Conservation (phyloP, 2,329 filamentous ascomycete genomes). For the Metarhizium guizhouense region DNA sequence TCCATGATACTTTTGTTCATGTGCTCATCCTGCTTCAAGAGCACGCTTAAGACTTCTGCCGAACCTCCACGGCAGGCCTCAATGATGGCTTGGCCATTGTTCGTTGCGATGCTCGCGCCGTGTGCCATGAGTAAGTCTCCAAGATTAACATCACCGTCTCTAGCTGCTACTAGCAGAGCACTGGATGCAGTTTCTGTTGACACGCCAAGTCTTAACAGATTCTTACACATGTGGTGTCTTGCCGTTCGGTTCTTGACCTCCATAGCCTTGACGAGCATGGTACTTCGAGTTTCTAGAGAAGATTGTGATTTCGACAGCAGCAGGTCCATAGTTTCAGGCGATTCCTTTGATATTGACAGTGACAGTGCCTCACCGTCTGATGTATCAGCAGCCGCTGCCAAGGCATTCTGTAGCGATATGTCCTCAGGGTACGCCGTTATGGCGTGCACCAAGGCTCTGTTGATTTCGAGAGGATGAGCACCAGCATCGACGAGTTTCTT, state of each 20-base stretch:
- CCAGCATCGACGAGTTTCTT: slow-evolving; percentile 41
- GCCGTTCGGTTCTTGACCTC: slow-evolving; percentile 28
- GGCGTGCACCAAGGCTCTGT: slow-evolving; percentile 42
- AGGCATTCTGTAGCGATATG: slow-evolving; percentile 34
- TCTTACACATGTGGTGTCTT: slow-evolving; percentile 34
- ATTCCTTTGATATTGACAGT: slow-evolving; percentile 35
- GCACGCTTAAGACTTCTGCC: slow-evolving; percentile 38
- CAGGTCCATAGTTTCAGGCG: slow-evolving; percentile 35
- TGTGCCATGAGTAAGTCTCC: slow-evolving; percentile 41
- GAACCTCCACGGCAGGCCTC: slow-evolving; percentile 45
- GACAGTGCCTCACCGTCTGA: slow-evolving; percentile 40
- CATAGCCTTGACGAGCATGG: slow-evolving; percentile 34
- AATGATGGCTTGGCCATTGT: slow-evolving; percentile 43
- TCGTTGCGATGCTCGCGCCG: slow-evolving; percentile 41
- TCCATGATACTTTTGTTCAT: slow-evolving; percentile 34
- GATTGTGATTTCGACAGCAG: slow-evolving; percentile 31
- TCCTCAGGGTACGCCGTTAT: slow-evolving; percentile 40
- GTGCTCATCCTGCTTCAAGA: slow-evolving; percentile 33
- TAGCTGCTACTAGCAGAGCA: slow-evolving; percentile 40
- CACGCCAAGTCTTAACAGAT: slow-evolving; percentile 37
- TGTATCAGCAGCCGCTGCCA: slow-evolving; percentile 38
- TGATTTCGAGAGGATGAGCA: slow-evolving; percentile 37
- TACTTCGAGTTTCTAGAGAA: slow-evolving; percentile 26
- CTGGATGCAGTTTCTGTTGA: slow-evolving; percentile 36
- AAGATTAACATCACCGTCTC: slow-evolving; percentile 43